phyloP scores from a whole-genome alignment of 2,329 filamentous ascomycete genomes.

The Penicillium crustosum region DNA sequence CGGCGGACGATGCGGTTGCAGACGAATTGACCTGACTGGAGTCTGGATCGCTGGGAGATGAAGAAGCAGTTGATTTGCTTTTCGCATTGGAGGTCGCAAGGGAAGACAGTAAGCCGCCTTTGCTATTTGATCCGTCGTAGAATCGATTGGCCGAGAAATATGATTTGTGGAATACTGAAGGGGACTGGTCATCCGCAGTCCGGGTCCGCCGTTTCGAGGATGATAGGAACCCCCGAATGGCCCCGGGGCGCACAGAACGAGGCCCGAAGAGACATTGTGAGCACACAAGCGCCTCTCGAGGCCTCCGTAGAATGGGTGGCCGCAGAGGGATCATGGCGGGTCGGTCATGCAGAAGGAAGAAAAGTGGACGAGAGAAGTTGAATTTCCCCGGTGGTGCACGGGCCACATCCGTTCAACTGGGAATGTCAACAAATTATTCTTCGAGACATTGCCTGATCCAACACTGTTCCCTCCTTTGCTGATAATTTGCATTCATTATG shows the following conservation, averaged over 20 bases:
- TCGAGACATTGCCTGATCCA: not conserved
- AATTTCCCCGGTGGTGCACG: constrained; percentile 31
- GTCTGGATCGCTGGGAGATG: constrained; percentile 15
- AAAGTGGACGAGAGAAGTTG: constrained; percentile 24
- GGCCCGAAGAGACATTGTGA: constrained; percentile 35
- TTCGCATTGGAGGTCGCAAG: constrained; percentile 27
- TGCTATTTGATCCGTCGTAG: constrained; percentile 19
- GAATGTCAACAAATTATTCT: constrained; percentile 24
- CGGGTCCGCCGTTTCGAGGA: constrained; percentile 34
- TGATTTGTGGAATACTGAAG: constrained; percentile 35
- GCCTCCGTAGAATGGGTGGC: constrained; percentile 35
- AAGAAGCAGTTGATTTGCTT: constrained; percentile 1
- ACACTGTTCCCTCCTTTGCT: not conserved
- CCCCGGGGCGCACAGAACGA: constrained; percentile 17
- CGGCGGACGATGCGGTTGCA: constrained; percentile 12
- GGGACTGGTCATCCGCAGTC: constrained; percentile 27
- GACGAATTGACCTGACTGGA: constrained; percentile 16
- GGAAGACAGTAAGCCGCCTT: constrained; percentile 29
- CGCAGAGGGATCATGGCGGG: constrained; percentile 41
- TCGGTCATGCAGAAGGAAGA: constrained; percentile 15
- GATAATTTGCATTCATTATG: constrained; percentile 31
- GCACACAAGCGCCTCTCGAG: constrained; percentile 35
- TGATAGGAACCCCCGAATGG: constrained; percentile 33
- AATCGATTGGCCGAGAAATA: constrained; percentile 43
- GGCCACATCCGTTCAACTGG: constrained; percentile 30